Evolutionary conservation across 2,329 filamentous ascomycete genomes (phyloP), one percentile per base, ranked within the genome.

Genomic region (Sporothrix brunneoviolacea): DNA sequence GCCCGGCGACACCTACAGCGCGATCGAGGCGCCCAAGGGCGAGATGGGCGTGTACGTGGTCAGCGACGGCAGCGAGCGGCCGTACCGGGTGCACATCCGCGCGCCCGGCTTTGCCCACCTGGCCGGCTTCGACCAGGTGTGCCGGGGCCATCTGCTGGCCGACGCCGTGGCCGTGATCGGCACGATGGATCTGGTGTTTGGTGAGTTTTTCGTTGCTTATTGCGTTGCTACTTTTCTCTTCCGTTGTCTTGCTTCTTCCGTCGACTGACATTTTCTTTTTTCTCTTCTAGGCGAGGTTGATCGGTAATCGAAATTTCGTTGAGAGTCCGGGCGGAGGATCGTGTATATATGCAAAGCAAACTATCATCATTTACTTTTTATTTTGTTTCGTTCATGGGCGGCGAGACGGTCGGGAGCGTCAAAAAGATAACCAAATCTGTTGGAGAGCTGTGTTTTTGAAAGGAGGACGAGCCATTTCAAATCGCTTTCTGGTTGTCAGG

Each of bases 31-130:
- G n/a, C 93, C 93, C 54, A 98, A 98, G 84, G 93, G 93, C 62
- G 93, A 98, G 76, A 98, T 98, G 93, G 93, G 86, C 68, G 93
- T 98, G 39, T 98, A 86, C 68, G 74, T 98, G 46, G 93, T 98
- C 63, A 95, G 88, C 66, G 93, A 98, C 66, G 93, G 93, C 57
- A 93, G 84, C 66, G 93, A 98, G 79, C 79, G 93, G 64, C 93
- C 93, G 41, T 98, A 98, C 75, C 81, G 94, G 64, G 96, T 93
- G 73, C 94, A 96, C 76, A 96, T 98, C 62, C 84, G 93, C 62
- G 91, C 94, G 33, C 93, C 93, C 52, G 93, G 93, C 55, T 98
- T 98, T 64, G 93, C 93, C 57, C 94, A 98, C 72, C 72, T 98
- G 69, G 82, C 81, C 63, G 91, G 89, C 59, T 96, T 98, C 68